phyloP scores from a whole-genome alignment of 495 filamentous ascomycete species.

The Pseudomonodictys pantanalensis region DNA sequence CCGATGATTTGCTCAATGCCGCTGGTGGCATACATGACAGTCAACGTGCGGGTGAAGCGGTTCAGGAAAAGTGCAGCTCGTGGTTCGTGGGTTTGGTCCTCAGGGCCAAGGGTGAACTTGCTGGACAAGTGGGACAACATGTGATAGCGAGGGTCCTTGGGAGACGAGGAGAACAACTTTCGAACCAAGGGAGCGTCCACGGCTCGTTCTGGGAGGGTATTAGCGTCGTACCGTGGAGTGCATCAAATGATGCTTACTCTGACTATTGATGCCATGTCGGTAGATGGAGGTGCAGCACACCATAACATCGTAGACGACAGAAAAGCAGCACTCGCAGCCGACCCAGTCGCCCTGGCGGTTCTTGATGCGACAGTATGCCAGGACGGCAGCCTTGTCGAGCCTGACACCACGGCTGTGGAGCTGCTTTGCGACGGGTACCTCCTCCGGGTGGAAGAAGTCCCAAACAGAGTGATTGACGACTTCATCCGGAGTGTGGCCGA shows the following conservation, averaged over 20 bases:
- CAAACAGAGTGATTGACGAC: slow-evolving; percentile 75
- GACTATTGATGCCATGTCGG: slow-evolving; percentile 62
- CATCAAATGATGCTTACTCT: slow-evolving; percentile 58
- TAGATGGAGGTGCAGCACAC: slow-evolving; percentile 85
- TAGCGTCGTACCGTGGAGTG: background rate
- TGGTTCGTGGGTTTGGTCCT: slow-evolving; percentile 65
- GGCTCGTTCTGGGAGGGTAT: slow-evolving; percentile 60
- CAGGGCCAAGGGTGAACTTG: slow-evolving; percentile 69
- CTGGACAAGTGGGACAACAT: slow-evolving; percentile 83
- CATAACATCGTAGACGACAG: slow-evolving; percentile 80
- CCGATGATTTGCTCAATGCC: slow-evolving; percentile 71
- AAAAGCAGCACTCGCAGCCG: slow-evolving; percentile 86
- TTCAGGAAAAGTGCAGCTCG: slow-evolving; percentile 84
- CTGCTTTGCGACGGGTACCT: slow-evolving; percentile 70
- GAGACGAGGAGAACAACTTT: slow-evolving; percentile 75
- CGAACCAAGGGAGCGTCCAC: slow-evolving; percentile 77
- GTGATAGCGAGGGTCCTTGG: slow-evolving; percentile 81
- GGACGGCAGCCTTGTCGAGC: slow-evolving; percentile 80
- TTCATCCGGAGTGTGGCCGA: slow-evolving; percentile 75
- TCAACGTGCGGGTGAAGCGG: slow-evolving; percentile 76
- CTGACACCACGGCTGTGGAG: slow-evolving; percentile 70
- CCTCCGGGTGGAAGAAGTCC: slow-evolving; percentile 82
- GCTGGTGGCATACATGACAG: slow-evolving; percentile 83
- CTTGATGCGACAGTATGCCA: slow-evolving; percentile 73
- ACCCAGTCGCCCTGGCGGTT: slow-evolving; percentile 70